Percentiles rank a stretch among this genome's conserved stretches.
These are phyloP conservation scores for Baorangia bicolor DNA, from an alignment of 768 basidiomycete species.

Conservation along the genomic window DNA sequence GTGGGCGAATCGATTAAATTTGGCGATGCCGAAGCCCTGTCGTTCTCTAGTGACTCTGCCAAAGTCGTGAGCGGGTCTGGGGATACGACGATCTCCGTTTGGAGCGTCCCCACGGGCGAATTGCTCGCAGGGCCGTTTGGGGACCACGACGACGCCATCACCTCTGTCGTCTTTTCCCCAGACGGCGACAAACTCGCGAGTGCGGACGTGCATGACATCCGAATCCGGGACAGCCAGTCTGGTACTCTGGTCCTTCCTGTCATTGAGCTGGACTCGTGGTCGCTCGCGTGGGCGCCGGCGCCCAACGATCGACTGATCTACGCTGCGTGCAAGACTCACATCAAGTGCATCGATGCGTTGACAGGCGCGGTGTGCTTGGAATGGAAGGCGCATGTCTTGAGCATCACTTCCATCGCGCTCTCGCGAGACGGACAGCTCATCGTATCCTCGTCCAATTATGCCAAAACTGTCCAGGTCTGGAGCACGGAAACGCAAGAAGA, in stretches of 20 bases:
- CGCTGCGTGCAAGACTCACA: not conserved
- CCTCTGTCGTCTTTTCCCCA: conserved; percentile 1
- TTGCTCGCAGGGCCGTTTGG: not conserved
- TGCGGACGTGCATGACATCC: not conserved
- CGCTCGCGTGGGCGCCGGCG: not conserved
- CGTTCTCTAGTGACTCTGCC: not conserved
- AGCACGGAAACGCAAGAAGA: not conserved
- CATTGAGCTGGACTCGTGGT: not conserved
- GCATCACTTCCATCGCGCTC: conserved; percentile 8
- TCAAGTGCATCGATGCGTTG: conserved; percentile 1
- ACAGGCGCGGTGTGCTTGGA: not conserved
- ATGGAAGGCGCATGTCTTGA: conserved; percentile 7
- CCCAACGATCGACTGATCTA: not conserved
- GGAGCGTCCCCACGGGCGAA: not conserved
- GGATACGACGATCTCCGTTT: conserved; percentile 4
- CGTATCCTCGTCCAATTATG: conserved; percentile 8
- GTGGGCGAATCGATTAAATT: not conserved
- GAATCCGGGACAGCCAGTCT: not conserved
- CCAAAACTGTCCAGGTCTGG: conserved; percentile 17
- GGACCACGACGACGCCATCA: not conserved
- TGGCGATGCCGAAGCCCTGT: not conserved
- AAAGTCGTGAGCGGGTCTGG: not conserved
- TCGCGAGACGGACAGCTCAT: conserved; percentile 11
- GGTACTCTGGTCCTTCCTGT: not conserved
- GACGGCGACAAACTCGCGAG: not conserved